Conservation (phyloP, 2,329 filamentous ascomycete genomes). For the Fusarium equiseti region DNA sequence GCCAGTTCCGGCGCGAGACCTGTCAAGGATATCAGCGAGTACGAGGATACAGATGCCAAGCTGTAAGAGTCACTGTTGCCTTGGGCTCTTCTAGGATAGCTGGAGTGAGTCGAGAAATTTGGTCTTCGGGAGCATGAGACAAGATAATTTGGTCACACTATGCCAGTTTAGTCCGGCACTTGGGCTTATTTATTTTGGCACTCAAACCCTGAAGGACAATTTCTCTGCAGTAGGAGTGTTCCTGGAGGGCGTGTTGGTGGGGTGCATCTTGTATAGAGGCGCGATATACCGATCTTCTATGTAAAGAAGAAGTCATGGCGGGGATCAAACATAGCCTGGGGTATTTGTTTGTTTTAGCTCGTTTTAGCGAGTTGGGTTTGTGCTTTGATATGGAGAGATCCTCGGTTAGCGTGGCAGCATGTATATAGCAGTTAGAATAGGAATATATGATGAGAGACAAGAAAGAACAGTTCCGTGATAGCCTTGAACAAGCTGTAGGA, state of each 20-base stretch:
- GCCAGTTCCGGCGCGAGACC: conserved; percentile 80
- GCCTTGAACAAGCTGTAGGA: not conserved
- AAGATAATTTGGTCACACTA: not conserved
- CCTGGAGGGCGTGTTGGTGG: conserved; percentile 9
- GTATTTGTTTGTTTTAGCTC: conserved; percentile 5
- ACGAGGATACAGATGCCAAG: conserved; percentile 87
- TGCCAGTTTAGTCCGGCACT: not conserved
- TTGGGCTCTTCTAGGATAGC: conserved; percentile 7
- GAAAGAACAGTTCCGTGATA: not conserved
- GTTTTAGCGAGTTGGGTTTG: conserved; percentile 21
- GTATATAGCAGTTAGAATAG: not conserved
- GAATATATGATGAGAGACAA: not conserved
- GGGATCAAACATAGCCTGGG: not conserved
- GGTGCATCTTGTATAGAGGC: conserved; percentile 31
- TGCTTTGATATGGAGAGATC: conserved; percentile 7
- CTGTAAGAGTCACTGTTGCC: conserved; percentile 60
- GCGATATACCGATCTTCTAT: conserved; percentile 19
- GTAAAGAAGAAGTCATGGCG: conserved; percentile 14
- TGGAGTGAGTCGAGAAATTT: not conserved
- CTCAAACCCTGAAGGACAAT: not conserved
- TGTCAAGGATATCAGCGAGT: conserved; percentile 81
- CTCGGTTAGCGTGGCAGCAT: not conserved
- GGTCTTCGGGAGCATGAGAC: not conserved
- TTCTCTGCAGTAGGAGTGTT: not conserved
- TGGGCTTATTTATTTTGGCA: not conserved